Conservation (phyloP, 2,329 filamentous ascomycete genomes). For the Colletotrichum paranaense region DNA sequence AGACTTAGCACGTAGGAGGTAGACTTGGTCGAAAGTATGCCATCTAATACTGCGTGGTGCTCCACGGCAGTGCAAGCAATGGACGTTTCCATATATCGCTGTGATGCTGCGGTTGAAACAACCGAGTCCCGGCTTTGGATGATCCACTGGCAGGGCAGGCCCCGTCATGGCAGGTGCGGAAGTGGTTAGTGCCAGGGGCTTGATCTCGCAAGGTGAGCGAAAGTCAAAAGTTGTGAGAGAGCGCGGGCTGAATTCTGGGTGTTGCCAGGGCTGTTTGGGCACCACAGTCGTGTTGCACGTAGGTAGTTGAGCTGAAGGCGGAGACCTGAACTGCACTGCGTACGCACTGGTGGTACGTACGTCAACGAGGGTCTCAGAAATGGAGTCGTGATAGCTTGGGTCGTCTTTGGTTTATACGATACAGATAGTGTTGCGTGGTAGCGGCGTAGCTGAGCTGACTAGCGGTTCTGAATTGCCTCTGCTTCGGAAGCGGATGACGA, state of each 20-base stretch:
- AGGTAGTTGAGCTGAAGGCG: not conserved
- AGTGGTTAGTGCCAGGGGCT: not conserved
- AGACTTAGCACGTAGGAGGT: not conserved
- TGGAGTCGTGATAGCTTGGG: not conserved
- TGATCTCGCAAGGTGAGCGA: slow-evolving; percentile 9
- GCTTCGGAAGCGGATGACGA: not conserved
- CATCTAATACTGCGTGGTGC: slow-evolving; percentile 3
- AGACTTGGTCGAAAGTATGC: not conserved
- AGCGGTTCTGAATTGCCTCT: not conserved
- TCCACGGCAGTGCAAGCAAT: slow-evolving; percentile 30
- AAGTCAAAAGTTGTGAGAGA: not conserved
- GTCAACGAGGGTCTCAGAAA: not conserved
- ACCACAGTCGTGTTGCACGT: not conserved
- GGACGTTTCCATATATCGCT: slow-evolving; percentile 16
- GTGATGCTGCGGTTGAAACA: slow-evolving; percentile 28
- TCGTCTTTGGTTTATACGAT: not conserved
- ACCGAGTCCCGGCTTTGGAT: slow-evolving; percentile 28
- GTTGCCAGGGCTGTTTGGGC: not conserved
- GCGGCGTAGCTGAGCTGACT: not conserved
- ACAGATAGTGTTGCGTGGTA: not conserved
- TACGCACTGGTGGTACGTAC: slow-evolving; percentile 1
- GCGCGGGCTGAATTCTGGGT: not conserved
- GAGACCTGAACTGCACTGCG: not conserved
- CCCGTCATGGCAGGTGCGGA: slow-evolving; percentile 10
- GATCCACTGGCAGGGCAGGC: slow-evolving; percentile 26